phyloP scores from a whole-genome alignment of 208 protist genomes.

The Dictyostelium gargantuum region DNA sequence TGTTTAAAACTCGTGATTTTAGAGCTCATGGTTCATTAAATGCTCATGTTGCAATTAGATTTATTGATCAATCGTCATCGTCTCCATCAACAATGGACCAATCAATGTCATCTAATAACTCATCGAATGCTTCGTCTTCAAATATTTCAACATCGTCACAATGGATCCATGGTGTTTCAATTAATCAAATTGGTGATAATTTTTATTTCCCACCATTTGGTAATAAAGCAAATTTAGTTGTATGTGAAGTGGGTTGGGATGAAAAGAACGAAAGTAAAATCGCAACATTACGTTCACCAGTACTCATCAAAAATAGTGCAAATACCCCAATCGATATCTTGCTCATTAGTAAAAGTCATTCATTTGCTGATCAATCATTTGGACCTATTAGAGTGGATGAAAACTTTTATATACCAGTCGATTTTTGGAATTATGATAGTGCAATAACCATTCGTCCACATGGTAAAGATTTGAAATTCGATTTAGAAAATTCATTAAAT shows the following conservation, averaged over 20 bases:
- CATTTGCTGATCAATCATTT: neutral
- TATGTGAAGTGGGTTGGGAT: constrained; percentile 62
- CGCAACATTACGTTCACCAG: constrained; percentile 28
- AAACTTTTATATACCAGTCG: constrained; percentile 49
- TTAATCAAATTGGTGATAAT: constrained; percentile 53
- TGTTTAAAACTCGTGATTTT: constrained; percentile 57
- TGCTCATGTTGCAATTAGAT: constrained; percentile 39
- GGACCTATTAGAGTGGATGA: constrained; percentile 25
- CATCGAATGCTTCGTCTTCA: too few relatives aligned
- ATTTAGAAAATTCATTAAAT: neutral
- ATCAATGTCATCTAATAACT: too few relatives aligned
- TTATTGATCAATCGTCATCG: neutral
- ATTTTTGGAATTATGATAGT: constrained; percentile 35
- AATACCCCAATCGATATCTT: constrained; percentile 12
- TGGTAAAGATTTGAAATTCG: neutral
- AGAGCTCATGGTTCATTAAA: constrained; percentile 27
- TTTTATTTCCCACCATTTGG: constrained; percentile 53
- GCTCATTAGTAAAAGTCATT: neutral
- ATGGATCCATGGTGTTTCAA: constrained; percentile 51
- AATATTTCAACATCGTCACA: neutral
- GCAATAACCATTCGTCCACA: constrained; percentile 10
- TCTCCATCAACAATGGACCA: neutral
- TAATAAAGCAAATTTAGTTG: constrained; percentile 41
- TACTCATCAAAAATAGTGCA: constrained; percentile 19
- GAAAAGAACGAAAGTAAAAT: constrained; percentile 53